Base-by-base conservation (phyloP, 805 yeast genomes). In the Scheffersomyces amazonensis region DNA sequence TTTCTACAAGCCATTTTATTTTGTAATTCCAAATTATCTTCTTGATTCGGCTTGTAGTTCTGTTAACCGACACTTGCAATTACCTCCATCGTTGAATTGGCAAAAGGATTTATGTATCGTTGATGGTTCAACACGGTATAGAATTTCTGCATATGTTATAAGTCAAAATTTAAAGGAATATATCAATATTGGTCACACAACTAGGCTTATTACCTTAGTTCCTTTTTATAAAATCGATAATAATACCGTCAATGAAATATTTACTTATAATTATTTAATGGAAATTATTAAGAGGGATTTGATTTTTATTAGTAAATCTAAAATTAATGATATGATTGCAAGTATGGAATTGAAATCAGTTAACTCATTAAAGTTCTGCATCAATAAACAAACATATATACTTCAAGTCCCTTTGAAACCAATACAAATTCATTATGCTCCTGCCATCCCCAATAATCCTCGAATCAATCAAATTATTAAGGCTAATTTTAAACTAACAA, bases 1-100 rank as follows among this genome's bases (percentile, higher is more conserved):
- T 17, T 36, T 36, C 23, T 39, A 36, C 33, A 34, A 41, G 16
- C 38, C 37, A 18, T 44, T 46, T 23, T 19, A 21, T 5, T 42
- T 46, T 17, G 34, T 24, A 30, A 28, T 45, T 15, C 47, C 51
- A 13, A n/a, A 30, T 12, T 20, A 36, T 33, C 29, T 45, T 7
- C 28, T 44, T n/a, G 47, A 41, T 28, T 33, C 20, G 5, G 22
- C 25, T n/a, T 35, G 34, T 21, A 17, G n/a, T 4, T 31, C 13
- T 5, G 16, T 36, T 12, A 27, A 12, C 9, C 34, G 25, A 4
- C 46, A 43, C 33, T 32, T 43, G 15, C 17, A 36, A 25, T 13
- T 40, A n/a, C 43, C 41, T n/a, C 46, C 46, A n/a, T 27, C 41
- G 5, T 34, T 32, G 17, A 17, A 29, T 11, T 19, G 22, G 5